phyloP scores from a whole-genome alignment of 139 green algal species.

The Chara braunii region DNA sequence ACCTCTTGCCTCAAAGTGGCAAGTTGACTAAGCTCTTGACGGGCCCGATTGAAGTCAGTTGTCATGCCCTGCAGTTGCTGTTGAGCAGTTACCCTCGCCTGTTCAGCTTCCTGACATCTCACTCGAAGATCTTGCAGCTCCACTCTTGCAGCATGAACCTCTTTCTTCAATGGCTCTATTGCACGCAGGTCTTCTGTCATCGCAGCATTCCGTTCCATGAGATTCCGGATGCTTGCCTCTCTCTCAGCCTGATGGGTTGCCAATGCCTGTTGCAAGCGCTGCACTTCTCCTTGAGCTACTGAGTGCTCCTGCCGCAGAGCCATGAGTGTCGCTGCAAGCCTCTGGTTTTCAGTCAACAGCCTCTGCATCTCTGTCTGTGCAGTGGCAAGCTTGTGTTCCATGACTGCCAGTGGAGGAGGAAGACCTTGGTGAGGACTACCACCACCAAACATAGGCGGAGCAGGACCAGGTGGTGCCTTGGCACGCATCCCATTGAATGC shows the following conservation, averaged over 20 bases:
- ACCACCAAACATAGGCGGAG: too few species aligned
- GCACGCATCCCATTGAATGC: too few species aligned
- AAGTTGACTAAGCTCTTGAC: conserved; percentile 10
- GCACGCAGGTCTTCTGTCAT: conserved; percentile 14
- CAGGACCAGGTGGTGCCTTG: too few species aligned
- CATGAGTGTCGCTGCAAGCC: conserved; percentile 32
- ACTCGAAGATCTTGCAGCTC: conserved; percentile 15
- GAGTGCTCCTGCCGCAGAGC: conserved; percentile 31
- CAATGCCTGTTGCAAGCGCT: conserved; percentile 12
- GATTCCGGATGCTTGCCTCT: neutral
- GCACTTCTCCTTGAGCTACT: conserved; percentile 19
- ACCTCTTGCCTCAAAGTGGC: too few species aligned
- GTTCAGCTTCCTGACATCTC: conserved; percentile 2
- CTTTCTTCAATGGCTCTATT: conserved; percentile 20
- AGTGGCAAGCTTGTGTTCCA: conserved; percentile 18
- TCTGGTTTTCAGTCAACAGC: conserved; percentile 35
- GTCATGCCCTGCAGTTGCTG: conserved; percentile 14
- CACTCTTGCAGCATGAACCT: conserved; percentile 20
- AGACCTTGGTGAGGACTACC: neutral
- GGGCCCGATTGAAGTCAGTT: conserved; percentile 20
- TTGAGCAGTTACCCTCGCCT: neutral
- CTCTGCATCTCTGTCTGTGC: conserved; percentile 22
- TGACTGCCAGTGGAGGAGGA: neutral
- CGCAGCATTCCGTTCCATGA: conserved; percentile 16
- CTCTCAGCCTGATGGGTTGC: too few species aligned